Percentiles rank a stretch among this genome's conserved stretches.
phyloP scores from a whole-genome alignment of 768 basidiomycete genomes.

The Boletus bicolor region DNA sequence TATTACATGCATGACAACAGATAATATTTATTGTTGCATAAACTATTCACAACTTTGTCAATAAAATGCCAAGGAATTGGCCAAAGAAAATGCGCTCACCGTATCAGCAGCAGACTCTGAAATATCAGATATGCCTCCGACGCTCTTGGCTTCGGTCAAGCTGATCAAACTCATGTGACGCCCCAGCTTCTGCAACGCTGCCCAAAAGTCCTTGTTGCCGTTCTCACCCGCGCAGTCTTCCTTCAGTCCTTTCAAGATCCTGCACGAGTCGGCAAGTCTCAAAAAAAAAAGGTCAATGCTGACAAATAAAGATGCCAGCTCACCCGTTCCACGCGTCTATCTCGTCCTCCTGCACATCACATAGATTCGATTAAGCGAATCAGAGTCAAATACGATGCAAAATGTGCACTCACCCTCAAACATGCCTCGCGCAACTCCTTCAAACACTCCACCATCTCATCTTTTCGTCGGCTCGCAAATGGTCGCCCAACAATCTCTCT shows the following conservation, averaged over 20 bases:
- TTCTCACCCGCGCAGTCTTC: conserved; percentile 48
- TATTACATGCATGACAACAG: neutral
- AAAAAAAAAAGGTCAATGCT: neutral
- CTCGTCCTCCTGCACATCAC: conserved; percentile 65
- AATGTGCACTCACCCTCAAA: conserved; percentile 46
- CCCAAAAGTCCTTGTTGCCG: conserved; percentile 72
- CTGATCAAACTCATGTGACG: conserved; percentile 58
- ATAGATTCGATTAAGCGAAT: neutral
- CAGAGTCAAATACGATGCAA: neutral
- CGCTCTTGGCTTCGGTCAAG: conserved; percentile 54
- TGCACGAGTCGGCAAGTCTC: conserved; percentile 24
- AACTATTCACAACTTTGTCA: conserved; percentile 17
- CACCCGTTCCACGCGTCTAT: conserved; percentile 79
- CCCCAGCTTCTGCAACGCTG: conserved; percentile 48
- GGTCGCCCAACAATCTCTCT: conserved; percentile 65
- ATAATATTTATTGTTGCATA: conserved; percentile 15
- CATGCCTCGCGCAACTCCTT: conserved; percentile 61
- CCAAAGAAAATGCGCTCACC: conserved; percentile 38
- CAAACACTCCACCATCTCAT: conserved; percentile 76
- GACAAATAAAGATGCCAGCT: conserved; percentile 20
- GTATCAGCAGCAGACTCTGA: conserved; percentile 51
- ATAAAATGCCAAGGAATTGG: neutral
- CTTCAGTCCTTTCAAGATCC: conserved; percentile 62
- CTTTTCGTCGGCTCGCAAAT: conserved; percentile 64
- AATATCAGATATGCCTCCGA: conserved; percentile 56